These are phyloP conservation scores for Nelumbo lutea DNA, from an alignment of 164 flowering plant species.

Conservation along the genomic window DNA sequence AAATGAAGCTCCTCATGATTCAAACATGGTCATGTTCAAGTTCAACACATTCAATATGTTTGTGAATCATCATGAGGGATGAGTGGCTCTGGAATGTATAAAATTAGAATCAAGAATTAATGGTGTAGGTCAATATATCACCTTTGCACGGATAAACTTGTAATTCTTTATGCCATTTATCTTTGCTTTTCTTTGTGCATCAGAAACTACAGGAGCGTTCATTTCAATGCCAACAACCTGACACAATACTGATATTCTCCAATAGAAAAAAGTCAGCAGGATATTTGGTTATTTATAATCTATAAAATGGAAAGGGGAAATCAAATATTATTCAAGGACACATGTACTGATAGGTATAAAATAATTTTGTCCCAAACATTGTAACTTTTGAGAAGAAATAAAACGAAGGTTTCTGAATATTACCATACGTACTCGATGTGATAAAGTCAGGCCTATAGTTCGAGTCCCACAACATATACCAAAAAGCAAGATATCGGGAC, in stretches of 20 bases:
- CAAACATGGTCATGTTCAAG: too few species aligned
- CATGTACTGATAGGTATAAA: background rate
- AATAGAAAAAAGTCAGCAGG: background rate
- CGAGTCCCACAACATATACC: conserved; percentile 97
- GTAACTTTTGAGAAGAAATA: background rate
- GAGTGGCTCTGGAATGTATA: too few species aligned
- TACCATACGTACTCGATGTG: conserved; percentile 98
- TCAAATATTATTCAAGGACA: too few species aligned
- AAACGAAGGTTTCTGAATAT: conserved; percentile 18
- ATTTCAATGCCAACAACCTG: conserved; percentile 98
- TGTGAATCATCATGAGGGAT: too few species aligned
- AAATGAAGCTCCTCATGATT: too few species aligned
- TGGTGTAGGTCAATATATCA: conserved; percentile 17
- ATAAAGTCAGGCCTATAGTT: conserved; percentile 89
- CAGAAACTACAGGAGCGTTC: conserved; percentile 94
- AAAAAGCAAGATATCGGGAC: conserved; percentile 87
- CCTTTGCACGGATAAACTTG: conserved; percentile 86
- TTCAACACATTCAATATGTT: too few species aligned
- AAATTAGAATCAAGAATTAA: too few species aligned
- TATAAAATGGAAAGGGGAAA: background rate
- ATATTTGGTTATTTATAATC: background rate
- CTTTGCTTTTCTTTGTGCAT: conserved; percentile 89
- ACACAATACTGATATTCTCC: background rate
- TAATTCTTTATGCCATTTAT: conserved; percentile 86
- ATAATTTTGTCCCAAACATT: background rate